Percentiles rank a stretch among this genome's conserved stretches.
Conservation (phyloP, 257 asterid species). For the Solanum neorickii region DNA sequence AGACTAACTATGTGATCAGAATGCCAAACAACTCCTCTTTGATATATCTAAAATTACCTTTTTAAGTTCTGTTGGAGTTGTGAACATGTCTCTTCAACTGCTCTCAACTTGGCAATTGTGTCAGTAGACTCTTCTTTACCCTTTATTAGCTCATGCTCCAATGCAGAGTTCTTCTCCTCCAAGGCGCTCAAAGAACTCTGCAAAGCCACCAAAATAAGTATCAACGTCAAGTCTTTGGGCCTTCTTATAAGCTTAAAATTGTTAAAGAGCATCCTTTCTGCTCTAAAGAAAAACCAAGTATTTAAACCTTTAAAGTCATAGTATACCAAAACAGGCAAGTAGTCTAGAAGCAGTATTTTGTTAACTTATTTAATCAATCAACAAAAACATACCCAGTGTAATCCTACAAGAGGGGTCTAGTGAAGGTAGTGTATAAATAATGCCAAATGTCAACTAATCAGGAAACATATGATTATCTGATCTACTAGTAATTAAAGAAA, state of each 20-base stretch:
- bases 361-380: background rate
- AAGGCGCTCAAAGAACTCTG: conserved; percentile 59
- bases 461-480: background rate
- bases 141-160: conserved; percentile 63
- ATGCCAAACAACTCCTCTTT: background rate
- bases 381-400: background rate
- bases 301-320: background rate
- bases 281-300: background rate
- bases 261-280: background rate
- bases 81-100: conserved; percentile 61
- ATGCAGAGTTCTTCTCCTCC: conserved; percentile 50
- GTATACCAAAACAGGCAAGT: background rate
- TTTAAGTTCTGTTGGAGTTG: conserved; percentile 54
- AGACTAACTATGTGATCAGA: background rate
- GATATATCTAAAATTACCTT: conserved; percentile 39
- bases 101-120: conserved; percentile 55
- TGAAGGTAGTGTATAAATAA: background rate
- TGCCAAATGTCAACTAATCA: background rate
- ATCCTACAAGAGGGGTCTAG: background rate
- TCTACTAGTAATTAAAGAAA: background rate
- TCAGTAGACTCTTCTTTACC: conserved; percentile 53
- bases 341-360: background rate
- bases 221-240: background rate
- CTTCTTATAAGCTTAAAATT: background rate
- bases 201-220: conserved; percentile 11